Evolutionary conservation across 2,329 filamentous ascomycete species (phyloP), one percentile per base, ranked within the genome.

Genomic region (Claviceps purpurea): DNA sequence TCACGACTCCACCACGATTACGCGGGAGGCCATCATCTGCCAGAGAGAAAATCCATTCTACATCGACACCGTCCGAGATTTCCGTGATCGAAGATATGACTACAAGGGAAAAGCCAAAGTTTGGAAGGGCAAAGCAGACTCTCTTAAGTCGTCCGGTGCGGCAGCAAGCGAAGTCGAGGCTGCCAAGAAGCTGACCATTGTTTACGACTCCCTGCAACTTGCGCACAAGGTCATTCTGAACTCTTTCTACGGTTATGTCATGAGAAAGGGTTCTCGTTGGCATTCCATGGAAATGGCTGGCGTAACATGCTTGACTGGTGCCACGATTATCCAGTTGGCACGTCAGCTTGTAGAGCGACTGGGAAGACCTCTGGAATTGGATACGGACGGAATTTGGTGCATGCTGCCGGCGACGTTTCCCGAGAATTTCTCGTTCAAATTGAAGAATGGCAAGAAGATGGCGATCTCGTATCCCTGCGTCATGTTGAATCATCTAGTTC

Each of bases 261-360:
- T 98, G 93, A 79, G 93, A 72, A 98, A 98, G 66, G 93, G 93
- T 38, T 98, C 93, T 40, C 82, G 93, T 52, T 98, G 93, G 93
- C 98, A 98, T 65, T 98, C 93, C 18, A 84, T 98, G 79, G 93
- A 98, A 66, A 98, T 98, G 93, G 93, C 94, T 16, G 93, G 93
- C 60, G 93, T 98, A 4, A 98, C 93, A 43, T 98, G 93, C 71
- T 73, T 98, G 66, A 98, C 93, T 1, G 93, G 93, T 56, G 93
- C 93, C 37, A 87, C 84, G 43, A 98, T 98, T 64, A 98, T 98
- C 65, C 93, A 98, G 64, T 82, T 98, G 78, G 94, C 93, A 18
- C 82, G 91, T 62, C 85, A 93, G 60, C 78, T 98, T 2, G 91
- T 98, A 4, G 93, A 98, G 65, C 81, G 93, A 7, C 87, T 98